These are phyloP conservation scores for Pythium brassicae DNA, from an alignment of 352 stramenopile genomes.

Conservation along the genomic window DNA sequence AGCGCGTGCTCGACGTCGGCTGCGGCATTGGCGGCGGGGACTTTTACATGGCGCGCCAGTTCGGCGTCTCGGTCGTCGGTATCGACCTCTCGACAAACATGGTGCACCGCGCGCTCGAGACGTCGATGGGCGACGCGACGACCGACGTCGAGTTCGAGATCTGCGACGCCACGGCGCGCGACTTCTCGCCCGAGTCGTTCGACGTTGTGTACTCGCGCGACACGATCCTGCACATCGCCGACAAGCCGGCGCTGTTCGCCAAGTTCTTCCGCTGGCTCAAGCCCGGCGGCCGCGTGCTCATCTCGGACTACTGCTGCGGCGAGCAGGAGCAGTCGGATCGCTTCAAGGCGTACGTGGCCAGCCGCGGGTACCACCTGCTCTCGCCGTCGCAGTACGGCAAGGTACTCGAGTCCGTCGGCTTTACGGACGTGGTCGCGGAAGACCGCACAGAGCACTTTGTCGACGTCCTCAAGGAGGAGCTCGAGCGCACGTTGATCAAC, in stretches of 20 bases:
- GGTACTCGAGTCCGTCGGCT: conserved; percentile 45
- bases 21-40: conserved; percentile 89
- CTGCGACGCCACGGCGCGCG: conserved; percentile 53
- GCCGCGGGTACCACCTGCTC: conserved; percentile 63
- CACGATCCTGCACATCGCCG: conserved; percentile 40
- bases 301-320: conserved; percentile 60
- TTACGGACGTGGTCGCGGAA: conserved; percentile 47
- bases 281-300: conserved; percentile 35
- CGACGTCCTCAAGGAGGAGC: conserved; percentile 55
- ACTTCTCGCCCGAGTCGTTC: conserved; percentile 58
- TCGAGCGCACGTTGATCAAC: conserved; percentile 44
- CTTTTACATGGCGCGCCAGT: conserved; percentile 89
- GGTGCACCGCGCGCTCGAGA: conserved; percentile 66
- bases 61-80: conserved; percentile 71
- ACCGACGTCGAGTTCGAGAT: conserved; percentile 70
- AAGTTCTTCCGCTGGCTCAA: conserved; percentile 44
- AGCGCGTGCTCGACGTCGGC: conserved; percentile 86
- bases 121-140: conserved; percentile 39
- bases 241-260: conserved; percentile 34
- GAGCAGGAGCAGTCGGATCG: conserved; percentile 42
- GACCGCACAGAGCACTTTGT: conserved; percentile 71
- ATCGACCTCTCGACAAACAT: conserved; percentile 79
- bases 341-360: conserved; percentile 56
- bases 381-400: conserved; percentile 55
- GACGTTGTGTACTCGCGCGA: conserved; percentile 52